phyloP scores from a whole-genome alignment of 345 rosid genomes.

The Linum lewisii region DNA sequence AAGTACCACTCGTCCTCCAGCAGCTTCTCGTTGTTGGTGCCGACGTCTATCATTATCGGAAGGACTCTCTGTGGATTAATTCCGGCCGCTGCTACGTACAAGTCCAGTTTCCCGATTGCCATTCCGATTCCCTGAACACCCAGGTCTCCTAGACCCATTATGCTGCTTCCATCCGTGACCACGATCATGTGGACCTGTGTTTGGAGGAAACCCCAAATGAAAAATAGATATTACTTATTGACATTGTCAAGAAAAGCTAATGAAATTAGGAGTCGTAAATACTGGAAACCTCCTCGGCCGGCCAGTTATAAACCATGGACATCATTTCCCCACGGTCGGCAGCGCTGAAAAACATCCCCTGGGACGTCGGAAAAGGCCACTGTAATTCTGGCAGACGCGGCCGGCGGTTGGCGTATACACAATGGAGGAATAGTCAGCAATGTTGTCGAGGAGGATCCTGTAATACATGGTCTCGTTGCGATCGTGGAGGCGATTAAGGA shows the following conservation, averaged over 20 bases:
- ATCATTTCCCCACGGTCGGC: constrained; percentile 98
- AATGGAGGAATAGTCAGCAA: constrained; percentile 89
- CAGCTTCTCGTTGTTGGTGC: constrained; percentile 91
- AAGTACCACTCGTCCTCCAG: constrained; percentile 69
- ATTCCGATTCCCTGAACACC: constrained; percentile 98
- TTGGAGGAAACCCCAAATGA: neutral
- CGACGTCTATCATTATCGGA: constrained; percentile 98
- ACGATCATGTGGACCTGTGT: constrained; percentile 97
- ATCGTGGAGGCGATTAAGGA: constrained; percentile 89
- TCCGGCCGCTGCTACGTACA: constrained; percentile 98
- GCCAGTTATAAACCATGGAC: constrained; percentile 99
- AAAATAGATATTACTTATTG: no score
- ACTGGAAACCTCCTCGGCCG: constrained; percentile 76
- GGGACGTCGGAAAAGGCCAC: constrained; percentile 95
- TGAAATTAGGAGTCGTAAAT: constrained; percentile 4
- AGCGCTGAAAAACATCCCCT: constrained; percentile 97
- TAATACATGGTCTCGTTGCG: constrained; percentile 96
- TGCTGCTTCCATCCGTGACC: constrained; percentile 98
- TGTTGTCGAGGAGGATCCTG: constrained; percentile 76
- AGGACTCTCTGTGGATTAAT: constrained; percentile 98
- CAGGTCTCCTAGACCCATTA: constrained; percentile 96
- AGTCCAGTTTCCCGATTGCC: constrained; percentile 87
- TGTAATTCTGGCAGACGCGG: constrained; percentile 90
- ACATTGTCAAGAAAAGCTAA: constrained; percentile 4
- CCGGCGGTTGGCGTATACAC: constrained; percentile 97